Percentiles rank a stretch among this genome's conserved stretches.
These are phyloP conservation scores for Candida verbasci DNA, from an alignment of 805 yeast species.

Conservation along the genomic window DNA sequence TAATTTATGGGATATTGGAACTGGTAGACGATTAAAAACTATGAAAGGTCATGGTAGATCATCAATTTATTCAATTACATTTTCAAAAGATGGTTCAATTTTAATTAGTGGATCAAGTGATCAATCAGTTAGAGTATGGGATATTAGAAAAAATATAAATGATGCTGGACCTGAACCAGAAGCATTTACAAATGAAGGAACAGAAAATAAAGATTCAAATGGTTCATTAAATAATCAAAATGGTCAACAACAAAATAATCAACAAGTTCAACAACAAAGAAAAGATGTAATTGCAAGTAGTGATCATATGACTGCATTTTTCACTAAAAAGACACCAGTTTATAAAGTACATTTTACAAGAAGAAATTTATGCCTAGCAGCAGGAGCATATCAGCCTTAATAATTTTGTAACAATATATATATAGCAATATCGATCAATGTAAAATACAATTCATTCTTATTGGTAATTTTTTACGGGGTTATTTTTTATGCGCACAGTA, in stretches of 20 bases:
- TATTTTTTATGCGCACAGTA: too few species aligned
- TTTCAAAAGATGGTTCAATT: constrained; percentile 83
- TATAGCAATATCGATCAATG: too few species aligned
- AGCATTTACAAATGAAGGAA: constrained; percentile 38
- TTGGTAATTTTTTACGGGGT: too few species aligned
- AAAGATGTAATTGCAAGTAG: constrained; percentile 75
- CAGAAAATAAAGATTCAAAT: constrained; percentile 1
- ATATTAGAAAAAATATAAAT: constrained; percentile 76
- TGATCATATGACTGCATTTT: constrained; percentile 90
- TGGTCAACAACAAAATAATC: neutral
- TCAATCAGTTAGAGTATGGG: constrained; percentile 94
- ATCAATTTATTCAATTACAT: constrained; percentile 78
- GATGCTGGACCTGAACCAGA: constrained; percentile 80
- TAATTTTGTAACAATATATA: too few species aligned
- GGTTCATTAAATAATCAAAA: neutral
- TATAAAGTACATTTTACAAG: constrained; percentile 90
- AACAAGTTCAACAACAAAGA: constrained; percentile 30
- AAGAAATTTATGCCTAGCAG: constrained; percentile 86
- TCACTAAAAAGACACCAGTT: constrained; percentile 91
- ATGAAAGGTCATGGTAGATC: constrained; percentile 95
- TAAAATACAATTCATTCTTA: too few species aligned
- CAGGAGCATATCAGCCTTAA: constrained; percentile 62
- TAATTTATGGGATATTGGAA: constrained; percentile 90
- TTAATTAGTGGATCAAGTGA: constrained; percentile 92
- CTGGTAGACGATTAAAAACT: constrained; percentile 80